Percentiles rank a stretch among this genome's conserved stretches.
phyloP scores from a whole-genome alignment of 768 basidiomycete species.

The Termitomyces sp. region DNA sequence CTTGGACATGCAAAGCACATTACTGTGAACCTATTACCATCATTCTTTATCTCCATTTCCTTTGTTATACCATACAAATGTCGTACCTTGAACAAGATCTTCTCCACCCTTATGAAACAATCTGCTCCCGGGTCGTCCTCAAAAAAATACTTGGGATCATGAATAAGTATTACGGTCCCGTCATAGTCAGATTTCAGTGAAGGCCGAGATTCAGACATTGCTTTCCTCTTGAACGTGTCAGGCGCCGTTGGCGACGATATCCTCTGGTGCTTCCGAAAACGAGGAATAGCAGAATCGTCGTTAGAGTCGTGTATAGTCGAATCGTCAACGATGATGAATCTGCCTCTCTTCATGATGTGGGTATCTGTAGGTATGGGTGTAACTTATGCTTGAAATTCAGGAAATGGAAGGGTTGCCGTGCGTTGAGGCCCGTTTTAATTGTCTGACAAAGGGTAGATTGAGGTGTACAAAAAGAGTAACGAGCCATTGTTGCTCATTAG shows the following conservation, averaged over 20 bases:
- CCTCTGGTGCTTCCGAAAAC: constrained; percentile 22
- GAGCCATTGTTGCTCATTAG: neutral
- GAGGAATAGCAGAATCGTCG: constrained; percentile 20
- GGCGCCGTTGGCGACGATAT: constrained; percentile 8
- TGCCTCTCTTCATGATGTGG: constrained; percentile 10
- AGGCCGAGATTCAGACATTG: neutral
- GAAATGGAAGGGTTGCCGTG: neutral
- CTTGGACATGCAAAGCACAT: constrained; percentile 17
- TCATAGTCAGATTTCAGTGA: constrained; percentile 13
- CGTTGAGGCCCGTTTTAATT: neutral
- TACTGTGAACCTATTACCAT: constrained; percentile 16
- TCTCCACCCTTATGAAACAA: constrained; percentile 37
- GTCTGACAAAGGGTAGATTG: neutral
- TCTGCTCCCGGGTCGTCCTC: constrained; percentile 28
- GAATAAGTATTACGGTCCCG: constrained; percentile 16
- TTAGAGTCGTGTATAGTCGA: constrained; percentile 25
- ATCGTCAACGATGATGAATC: constrained; percentile 27
- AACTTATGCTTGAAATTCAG: neutral
- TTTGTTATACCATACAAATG: neutral
- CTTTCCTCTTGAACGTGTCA: neutral
- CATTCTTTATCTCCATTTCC: neutral
- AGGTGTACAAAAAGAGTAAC: neutral
- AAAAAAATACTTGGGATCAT: constrained; percentile 31
- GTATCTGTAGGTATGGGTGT: neutral
- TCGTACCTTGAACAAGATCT: constrained; percentile 44